Conservation (phyloP, 768 basidiomycete genomes). For the Hebeloma cylindrosporum region DNA sequence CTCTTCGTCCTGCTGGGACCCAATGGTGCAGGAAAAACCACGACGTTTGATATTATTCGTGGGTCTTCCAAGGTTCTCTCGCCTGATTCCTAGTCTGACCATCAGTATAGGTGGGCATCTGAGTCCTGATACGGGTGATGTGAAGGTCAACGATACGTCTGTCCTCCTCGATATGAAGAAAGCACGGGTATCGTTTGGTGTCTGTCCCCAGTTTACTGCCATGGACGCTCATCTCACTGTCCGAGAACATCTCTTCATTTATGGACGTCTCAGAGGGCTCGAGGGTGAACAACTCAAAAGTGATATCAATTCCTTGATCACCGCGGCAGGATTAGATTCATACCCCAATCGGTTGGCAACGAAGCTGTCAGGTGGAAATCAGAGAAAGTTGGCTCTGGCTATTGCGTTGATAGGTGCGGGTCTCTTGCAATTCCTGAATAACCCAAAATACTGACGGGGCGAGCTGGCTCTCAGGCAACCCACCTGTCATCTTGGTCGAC, state of each 20-base stretch:
- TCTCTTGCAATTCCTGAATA: not conserved
- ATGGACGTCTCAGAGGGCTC: constrained; percentile 74
- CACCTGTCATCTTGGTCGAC: constrained; percentile 75
- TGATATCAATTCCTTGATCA: constrained; percentile 58
- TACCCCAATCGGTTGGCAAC: constrained; percentile 74
- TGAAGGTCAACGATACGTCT: constrained; percentile 64
- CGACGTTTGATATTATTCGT: constrained; percentile 80
- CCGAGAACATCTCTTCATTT: constrained; percentile 70
- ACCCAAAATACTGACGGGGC: not conserved
- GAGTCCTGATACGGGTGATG: constrained; percentile 65
- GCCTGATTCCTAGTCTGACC: not conserved
- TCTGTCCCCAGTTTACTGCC: constrained; percentile 84
- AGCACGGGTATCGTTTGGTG: constrained; percentile 70
- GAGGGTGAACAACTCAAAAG: constrained; percentile 45
- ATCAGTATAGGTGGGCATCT: constrained; percentile 60
- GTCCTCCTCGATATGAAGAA: constrained; percentile 57
- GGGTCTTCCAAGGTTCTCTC: constrained; percentile 24
- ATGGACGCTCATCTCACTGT: constrained; percentile 79
- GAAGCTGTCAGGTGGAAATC: constrained; percentile 76
- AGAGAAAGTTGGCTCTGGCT: constrained; percentile 72
- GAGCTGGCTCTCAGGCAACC: constrained; percentile 39
- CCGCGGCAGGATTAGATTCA: constrained; percentile 51
- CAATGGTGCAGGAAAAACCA: constrained; percentile 84
- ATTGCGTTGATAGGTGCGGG: constrained; percentile 63
- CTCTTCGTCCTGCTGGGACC: constrained; percentile 75